Evolutionary conservation across 495 filamentous ascomycete species (phyloP).

Genomic region (Talaromyces liani): DNA sequence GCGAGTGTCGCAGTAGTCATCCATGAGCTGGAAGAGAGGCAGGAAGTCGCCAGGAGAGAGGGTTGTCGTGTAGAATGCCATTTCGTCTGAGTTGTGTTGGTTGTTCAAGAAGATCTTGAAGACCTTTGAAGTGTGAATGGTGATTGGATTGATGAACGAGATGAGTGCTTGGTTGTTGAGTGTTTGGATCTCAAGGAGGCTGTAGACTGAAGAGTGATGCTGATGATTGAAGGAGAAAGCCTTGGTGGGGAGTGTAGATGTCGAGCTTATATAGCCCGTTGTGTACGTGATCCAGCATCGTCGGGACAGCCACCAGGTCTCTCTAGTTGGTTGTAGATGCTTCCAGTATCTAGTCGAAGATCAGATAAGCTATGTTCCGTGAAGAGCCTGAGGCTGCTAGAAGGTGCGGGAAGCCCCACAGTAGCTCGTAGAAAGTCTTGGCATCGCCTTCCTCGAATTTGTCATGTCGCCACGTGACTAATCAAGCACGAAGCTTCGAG

Average conservation of each 20-base stretch:
- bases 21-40: constrained; percentile 68
- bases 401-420: constrained; percentile 5
- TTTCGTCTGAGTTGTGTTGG: constrained; percentile 25
- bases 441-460: background rate
- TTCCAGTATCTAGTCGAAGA: background rate
- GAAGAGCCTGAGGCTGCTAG: background rate
- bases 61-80: constrained; percentile 59
- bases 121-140: background rate
- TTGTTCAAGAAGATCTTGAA: background rate
- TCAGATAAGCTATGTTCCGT: background rate
- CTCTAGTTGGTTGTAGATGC: background rate
- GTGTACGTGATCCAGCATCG: background rate
- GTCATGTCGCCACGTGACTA: constrained; percentile 1
- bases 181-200: background rate
- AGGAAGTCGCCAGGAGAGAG: constrained; percentile 43
- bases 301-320: background rate
- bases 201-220: constrained; percentile 2
- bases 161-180: background rate
- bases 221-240: constrained; percentile 11
- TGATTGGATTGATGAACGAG: background rate
- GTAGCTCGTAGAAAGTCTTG: background rate
- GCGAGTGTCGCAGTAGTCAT: constrained; percentile 60
- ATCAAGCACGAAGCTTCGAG: background rate
- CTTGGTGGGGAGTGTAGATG: background rate
- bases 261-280: constrained; percentile 3